Conservation (phyloP, 108 stramenopile species). For the Skeletonema costatum region DNA sequence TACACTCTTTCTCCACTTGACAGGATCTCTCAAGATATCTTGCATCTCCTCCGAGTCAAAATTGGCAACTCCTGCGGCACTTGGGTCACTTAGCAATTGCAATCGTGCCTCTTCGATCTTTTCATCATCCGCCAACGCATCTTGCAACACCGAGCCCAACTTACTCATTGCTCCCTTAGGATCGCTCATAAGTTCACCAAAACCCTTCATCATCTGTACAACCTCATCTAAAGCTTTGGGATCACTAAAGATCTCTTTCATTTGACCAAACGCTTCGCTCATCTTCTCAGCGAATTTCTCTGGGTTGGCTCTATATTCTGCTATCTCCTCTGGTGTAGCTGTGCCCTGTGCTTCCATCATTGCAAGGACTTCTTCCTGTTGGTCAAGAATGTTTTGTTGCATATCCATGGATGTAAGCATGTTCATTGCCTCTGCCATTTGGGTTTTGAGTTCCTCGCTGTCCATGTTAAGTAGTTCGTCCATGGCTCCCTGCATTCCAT, state of each 20-base stretch:
- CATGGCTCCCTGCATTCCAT: slow-evolving; percentile 59
- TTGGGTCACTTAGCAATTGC: slow-evolving; percentile 63
- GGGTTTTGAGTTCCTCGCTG: slow-evolving; percentile 67
- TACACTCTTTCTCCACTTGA: slow-evolving; percentile 77
- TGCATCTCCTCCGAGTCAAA: slow-evolving; percentile 71
- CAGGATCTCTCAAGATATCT: slow-evolving; percentile 68
- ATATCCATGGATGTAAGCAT: slow-evolving; percentile 55
- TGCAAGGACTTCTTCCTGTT: slow-evolving; percentile 71
- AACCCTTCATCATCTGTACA: slow-evolving; percentile 68
- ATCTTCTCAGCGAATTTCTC: slow-evolving; percentile 80
- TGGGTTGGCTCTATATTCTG: slow-evolving; percentile 72
- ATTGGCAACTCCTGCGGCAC: slow-evolving; percentile 53
- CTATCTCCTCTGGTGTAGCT: slow-evolving; percentile 65
- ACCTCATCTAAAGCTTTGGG: slow-evolving; percentile 62
- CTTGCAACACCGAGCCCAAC: slow-evolving; percentile 47
- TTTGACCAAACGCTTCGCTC: slow-evolving; percentile 72
- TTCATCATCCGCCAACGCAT: slow-evolving; percentile 57
- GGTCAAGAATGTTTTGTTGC: slow-evolving; percentile 51
- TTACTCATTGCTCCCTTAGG: slow-evolving; percentile 59
- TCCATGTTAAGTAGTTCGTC: slow-evolving; percentile 74
- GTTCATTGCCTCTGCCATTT: slow-evolving; percentile 81
- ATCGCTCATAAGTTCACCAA: slow-evolving; percentile 61
- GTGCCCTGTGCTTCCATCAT: slow-evolving; percentile 69
- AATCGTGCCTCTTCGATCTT: slow-evolving; percentile 85
- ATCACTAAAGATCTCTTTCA: slow-evolving; percentile 70